phyloP scores from a whole-genome alignment of 768 basidiomycete species.

The Rhodocollybia butyracea region DNA sequence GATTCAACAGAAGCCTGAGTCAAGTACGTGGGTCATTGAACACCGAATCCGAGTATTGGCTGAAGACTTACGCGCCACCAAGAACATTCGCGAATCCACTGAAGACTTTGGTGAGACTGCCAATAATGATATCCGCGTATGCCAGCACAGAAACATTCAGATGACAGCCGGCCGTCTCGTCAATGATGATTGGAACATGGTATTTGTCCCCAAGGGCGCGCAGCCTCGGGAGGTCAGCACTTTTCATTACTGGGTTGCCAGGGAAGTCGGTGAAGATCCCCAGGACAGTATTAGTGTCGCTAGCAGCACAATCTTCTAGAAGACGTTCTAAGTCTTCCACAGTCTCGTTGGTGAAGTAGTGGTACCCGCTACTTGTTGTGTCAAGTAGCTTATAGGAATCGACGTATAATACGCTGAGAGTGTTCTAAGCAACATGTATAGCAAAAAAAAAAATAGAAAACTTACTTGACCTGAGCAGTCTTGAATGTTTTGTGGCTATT shows the following conservation, averaged over 20 bases:
- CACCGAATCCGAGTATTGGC: constrained; percentile 6
- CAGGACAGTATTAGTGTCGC: constrained; percentile 56
- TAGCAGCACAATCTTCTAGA: constrained; percentile 40
- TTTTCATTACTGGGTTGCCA: constrained; percentile 87
- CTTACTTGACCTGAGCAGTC: constrained; percentile 6
- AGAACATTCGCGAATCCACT: constrained; percentile 94
- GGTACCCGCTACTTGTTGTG: constrained; percentile 93
- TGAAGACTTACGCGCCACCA: constrained; percentile 79
- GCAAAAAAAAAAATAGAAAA: constrained; percentile 81
- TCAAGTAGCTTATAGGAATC: constrained; percentile 92
- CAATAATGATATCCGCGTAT: constrained; percentile 86
- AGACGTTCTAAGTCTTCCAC: constrained; percentile 71
- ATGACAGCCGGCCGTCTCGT: constrained; percentile 94
- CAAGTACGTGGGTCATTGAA: not conserved
- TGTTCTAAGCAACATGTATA: not conserved
- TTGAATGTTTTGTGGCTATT: constrained; percentile 44
- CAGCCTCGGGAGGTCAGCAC: constrained; percentile 72
- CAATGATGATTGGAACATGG: constrained; percentile 68
- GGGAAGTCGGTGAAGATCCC: constrained; percentile 93
- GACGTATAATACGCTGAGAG: constrained; percentile 82
- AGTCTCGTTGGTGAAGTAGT: constrained; percentile 82
- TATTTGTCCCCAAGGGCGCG: constrained; percentile 82
- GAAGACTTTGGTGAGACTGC: constrained; percentile 94
- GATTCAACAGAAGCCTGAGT: constrained; percentile 82
- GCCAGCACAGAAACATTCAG: constrained; percentile 88